These are phyloP conservation scores for Penicillium ochrochloron DNA, from an alignment of 495 filamentous ascomycete genomes.

Conservation along the genomic window DNA sequence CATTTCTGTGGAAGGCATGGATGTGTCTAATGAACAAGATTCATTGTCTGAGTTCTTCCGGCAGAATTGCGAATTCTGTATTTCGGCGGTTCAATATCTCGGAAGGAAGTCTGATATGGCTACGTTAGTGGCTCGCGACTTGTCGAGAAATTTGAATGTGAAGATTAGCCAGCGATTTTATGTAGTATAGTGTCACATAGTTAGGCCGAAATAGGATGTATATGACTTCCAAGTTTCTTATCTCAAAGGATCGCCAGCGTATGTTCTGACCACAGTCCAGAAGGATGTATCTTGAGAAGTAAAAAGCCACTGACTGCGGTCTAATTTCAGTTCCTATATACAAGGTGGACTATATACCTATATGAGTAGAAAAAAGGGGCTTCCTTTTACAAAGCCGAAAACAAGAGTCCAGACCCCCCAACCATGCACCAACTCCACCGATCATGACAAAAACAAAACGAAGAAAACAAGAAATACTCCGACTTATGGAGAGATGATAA, in stretches of 20 bases:
- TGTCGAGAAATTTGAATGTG: constrained; percentile 21
- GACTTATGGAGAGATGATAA: constrained; percentile 16
- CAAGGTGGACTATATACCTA: constrained; percentile 13
- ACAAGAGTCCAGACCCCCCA: constrained; percentile 10
- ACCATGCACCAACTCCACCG: constrained; percentile 20
- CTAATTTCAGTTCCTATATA: constrained; percentile 14
- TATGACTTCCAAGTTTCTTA: background rate
- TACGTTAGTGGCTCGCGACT: constrained; percentile 21
- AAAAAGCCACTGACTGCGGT: constrained; percentile 3
- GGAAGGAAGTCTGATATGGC: constrained; percentile 55
- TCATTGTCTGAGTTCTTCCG: constrained; percentile 18
- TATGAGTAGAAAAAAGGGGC: constrained; percentile 10
- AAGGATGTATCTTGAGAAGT: background rate
- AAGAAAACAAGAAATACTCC: constrained; percentile 5
- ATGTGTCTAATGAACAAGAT: constrained; percentile 7
- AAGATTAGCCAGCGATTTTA: constrained; percentile 3
- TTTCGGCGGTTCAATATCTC: constrained; percentile 46
- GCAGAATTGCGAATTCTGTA: constrained; percentile 37
- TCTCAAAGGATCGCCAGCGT: background rate
- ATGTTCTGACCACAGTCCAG: too few species aligned
- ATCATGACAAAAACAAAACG: constrained; percentile 9
- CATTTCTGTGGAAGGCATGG: constrained; percentile 31
- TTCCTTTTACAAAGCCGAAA: background rate
- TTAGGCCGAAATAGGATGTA: background rate
- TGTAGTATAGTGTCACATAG: constrained; percentile 6